Evolutionary conservation across 2,329 filamentous ascomycete genomes (phyloP).

Genomic region (Colletotrichum sojae): DNA sequence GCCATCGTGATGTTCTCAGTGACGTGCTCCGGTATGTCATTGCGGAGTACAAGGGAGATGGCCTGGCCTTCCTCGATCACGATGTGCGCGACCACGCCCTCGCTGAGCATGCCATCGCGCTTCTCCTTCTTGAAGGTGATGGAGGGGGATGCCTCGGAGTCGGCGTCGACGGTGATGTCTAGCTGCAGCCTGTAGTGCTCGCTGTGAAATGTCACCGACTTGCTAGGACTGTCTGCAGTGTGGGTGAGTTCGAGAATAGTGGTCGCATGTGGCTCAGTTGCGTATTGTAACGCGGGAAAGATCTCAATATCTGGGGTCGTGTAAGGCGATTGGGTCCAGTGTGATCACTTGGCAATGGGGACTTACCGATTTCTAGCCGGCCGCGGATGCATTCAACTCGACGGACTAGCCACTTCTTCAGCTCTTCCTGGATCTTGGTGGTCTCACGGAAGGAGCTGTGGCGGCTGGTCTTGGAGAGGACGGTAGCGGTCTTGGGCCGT

Average conservation of each 20-base stretch:
- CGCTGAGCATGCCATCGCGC: slow-evolving; percentile 67
- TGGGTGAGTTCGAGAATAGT: slow-evolving; percentile 64
- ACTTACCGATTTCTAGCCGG: slow-evolving; percentile 69
- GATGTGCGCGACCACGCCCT: slow-evolving; percentile 74
- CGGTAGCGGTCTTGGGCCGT: slow-evolving; percentile 71
- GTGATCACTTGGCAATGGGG: no score
- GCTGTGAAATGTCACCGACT: slow-evolving; percentile 75
- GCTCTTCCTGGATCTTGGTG: slow-evolving; percentile 68
- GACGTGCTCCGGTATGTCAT: slow-evolving; percentile 71
- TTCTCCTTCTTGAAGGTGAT: slow-evolving; percentile 70
- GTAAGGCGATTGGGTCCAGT: neutral
- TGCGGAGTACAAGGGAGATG: slow-evolving; percentile 77
- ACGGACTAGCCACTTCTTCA: slow-evolving; percentile 80
- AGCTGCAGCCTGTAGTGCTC: slow-evolving; percentile 73
- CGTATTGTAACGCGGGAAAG: slow-evolving; percentile 82
- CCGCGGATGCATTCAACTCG: slow-evolving; percentile 82
- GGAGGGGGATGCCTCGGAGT: slow-evolving; percentile 61
- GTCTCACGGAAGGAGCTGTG: slow-evolving; percentile 69
- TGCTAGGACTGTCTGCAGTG: slow-evolving; percentile 62
- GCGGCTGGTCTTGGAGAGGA: slow-evolving; percentile 61
- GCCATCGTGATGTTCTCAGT: slow-evolving; percentile 70
- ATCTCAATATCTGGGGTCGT: slow-evolving; percentile 73
- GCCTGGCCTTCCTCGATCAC: slow-evolving; percentile 75
- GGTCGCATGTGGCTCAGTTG: slow-evolving; percentile 72
- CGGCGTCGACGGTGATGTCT: slow-evolving; percentile 75